A percentile compares a stretch with the other conserved stretches of the same genome.
Evolutionary conservation across 2,329 filamentous ascomycete genomes (phyloP).

Genomic region (Ceratocystis cacaofunesta): DNA sequence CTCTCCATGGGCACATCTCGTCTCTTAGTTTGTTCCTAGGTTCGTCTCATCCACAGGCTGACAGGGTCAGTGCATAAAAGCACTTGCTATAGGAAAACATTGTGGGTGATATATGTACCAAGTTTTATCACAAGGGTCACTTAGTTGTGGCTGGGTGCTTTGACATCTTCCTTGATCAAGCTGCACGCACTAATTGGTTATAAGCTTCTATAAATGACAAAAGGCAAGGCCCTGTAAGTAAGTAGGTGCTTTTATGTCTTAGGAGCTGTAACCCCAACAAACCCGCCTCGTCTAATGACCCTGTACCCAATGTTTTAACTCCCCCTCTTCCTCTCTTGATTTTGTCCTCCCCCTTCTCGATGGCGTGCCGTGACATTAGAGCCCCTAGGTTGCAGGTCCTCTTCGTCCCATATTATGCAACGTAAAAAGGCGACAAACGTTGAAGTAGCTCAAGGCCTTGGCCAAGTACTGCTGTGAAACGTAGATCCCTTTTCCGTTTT

Average conservation of each 20-base stretch:
- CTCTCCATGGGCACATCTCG: background rate
- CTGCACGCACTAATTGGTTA: background rate
- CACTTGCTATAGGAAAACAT: background rate
- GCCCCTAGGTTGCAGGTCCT: background rate
- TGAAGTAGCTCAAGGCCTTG: background rate
- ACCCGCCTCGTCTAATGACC: background rate
- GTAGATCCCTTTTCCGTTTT: background rate
- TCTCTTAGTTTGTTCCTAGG: background rate
- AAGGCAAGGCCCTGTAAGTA: background rate
- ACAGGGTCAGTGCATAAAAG: slow-evolving; percentile 1
- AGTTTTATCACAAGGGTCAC: background rate
- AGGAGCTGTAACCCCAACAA: background rate
- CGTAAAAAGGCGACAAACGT: background rate
- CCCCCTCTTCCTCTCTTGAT: background rate
- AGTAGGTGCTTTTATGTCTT: background rate
- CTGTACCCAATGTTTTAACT: background rate
- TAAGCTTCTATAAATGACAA: background rate
- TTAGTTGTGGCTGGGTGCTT: background rate
- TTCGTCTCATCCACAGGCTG: background rate
- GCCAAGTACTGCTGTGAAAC: background rate
- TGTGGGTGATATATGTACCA: background rate
- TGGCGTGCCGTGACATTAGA: background rate
- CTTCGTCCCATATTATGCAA: background rate
- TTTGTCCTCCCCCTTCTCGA: background rate
- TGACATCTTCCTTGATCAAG: background rate